Evolutionary conservation across 768 basidiomycete species (phyloP), one percentile per base, ranked within the genome.

Genomic region (Kwoniella shandongensis): DNA sequence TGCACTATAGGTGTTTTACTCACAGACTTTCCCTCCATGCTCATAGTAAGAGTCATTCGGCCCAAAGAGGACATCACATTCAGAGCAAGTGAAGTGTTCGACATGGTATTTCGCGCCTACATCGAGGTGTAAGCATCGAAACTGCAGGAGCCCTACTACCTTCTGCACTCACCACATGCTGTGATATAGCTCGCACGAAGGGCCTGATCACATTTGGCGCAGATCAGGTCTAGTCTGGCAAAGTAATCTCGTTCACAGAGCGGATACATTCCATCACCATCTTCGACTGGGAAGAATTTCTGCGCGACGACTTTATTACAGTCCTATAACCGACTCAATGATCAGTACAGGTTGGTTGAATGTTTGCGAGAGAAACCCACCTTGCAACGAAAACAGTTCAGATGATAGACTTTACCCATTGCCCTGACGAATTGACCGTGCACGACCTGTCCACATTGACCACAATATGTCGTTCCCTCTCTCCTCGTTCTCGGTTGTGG

Each of bases 191-290:
- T 96, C 51, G 92, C 94, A 70, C 96, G 82, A 59, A 99, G 78
- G 38, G 96, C 96, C 81, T 87, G 85, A 40, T 88, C 87, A 78
- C 96, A 99, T 78, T 96, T 94, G 44, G 87, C 89, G 76, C 96
- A 99, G 61, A 99, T 92, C 69, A 99, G 83, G 78, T 91, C 91
- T 51, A 99, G 82, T 54, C 96, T 84, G 65, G 91, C 85, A 78
- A 99, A 99, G 78, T 97, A 99, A 76, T 99, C 96, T 60, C 89
- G 83, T 81, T 99, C 96, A 78, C 96, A 99, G n/a, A 99, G 83
- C 26, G 96, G 94, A 60, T 87, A 85, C 91, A 92, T 74, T 60
- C 87, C 85, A 69, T 91, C 91, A 44, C 85, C 81, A 1, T 91
- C 90, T 71, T 98, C 94, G 69, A 98, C 89, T 18, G 96, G 94